Evolutionary conservation across 345 rosid genomes (phyloP).

Genomic region (Lepidium africanum): DNA sequence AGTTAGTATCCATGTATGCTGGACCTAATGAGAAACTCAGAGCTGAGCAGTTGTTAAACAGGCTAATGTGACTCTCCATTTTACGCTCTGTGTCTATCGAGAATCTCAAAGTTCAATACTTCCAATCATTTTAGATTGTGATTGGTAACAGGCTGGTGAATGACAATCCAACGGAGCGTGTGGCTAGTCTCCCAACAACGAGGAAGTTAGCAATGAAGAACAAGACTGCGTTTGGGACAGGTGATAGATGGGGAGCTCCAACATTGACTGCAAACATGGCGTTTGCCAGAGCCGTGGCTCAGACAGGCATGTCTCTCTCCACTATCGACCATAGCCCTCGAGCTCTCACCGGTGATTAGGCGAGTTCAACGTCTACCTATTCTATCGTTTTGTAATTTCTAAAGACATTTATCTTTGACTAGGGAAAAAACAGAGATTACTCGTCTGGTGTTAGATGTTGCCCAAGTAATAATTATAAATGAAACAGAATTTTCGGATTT

Average conservation of each 20-base stretch:
- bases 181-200: slow-evolving; percentile 67
- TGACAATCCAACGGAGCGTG: slow-evolving; percentile 74
- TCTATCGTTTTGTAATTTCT: background rate
- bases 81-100: background rate
- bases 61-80: slow-evolving; percentile 38
- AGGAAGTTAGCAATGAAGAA: slow-evolving; percentile 84
- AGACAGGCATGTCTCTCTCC: slow-evolving; percentile 77
- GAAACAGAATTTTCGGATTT: background rate
- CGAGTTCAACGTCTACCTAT: background rate
- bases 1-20: slow-evolving; percentile 59
- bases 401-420: background rate
- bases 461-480: background rate
- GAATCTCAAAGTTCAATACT: background rate
- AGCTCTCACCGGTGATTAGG: slow-evolving; percentile 68
- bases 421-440: background rate
- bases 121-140: background rate
- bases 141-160: slow-evolving; percentile 51
- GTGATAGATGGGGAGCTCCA: slow-evolving; percentile 70
- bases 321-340: slow-evolving; percentile 75
- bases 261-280: slow-evolving; percentile 89
- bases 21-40: slow-evolving; percentile 71
- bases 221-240: slow-evolving; percentile 82
- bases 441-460: background rate
- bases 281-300: slow-evolving; percentile 85
- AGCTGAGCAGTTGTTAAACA: slow-evolving; percentile 50